Base-by-base conservation (phyloP, 768 basidiomycete species). In the Cubamyces sp. region DNA sequence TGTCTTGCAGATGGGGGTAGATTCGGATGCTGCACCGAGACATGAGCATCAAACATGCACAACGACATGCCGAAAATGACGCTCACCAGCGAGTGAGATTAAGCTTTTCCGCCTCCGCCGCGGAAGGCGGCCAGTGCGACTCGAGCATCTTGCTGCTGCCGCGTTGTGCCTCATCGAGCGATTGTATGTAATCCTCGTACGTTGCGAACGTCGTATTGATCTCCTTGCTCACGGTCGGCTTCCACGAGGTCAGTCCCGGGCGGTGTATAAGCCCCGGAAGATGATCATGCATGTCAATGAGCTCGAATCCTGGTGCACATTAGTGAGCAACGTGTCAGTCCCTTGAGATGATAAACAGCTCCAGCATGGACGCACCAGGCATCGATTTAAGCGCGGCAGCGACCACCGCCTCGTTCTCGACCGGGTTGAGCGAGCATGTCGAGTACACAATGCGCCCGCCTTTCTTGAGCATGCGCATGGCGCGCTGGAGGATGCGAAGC, bases 361-460 rank as follows among this genome's bases (percentile, higher is more conserved):
- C 18, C 8, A 23, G 11, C 34, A 11, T 1, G 53, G 11, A 72
- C 79, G 40, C 43, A 90, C 94, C 91, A 23, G 86, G 82, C 62
- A 88, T 84, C 1, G 80, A 74, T 61, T 84, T 85, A 40, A 98
- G 79, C 0, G 92, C 94, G 46, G 91, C 88, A 1, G 92, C 90
- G 37, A 98, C 79, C 63, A 98, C 96, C 8, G 97, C 94, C 74
- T 99, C 97, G 72, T 99, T 98, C 76, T 99, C 97, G 14, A 94
- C 83, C 1, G 97, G 97, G 73, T 98, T 98, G 66, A 98, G 79
- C 0, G 96, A 98, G 70, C 97, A 98, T 0, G 97, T 99, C 5
- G 97, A 98, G 73, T 98, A 99, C 18, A 98, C 96, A 64, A 98
- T 90, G 39, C 91, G 87, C 8, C 96, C 96, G n/a, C 87, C 84